phyloP scores from a whole-genome alignment of 352 stramenopile genomes.

The Pythium guiyangense region DNA sequence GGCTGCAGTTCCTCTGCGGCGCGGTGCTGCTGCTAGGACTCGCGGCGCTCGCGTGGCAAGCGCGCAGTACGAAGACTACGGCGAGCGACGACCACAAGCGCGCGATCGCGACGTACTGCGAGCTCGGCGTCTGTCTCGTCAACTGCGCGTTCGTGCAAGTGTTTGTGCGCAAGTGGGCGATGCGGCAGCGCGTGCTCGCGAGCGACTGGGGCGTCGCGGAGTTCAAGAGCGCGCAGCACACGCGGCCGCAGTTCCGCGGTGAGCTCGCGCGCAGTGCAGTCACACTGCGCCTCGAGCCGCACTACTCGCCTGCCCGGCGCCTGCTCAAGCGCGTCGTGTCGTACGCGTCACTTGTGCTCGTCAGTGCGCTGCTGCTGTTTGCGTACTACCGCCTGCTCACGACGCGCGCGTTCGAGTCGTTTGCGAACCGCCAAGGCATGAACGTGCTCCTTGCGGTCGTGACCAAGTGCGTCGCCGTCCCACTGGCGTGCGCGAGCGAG shows the following conservation, averaged over 20 bases:
- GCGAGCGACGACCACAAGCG: background rate
- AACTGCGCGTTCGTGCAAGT: slow-evolving; percentile 40
- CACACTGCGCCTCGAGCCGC: slow-evolving; percentile 49
- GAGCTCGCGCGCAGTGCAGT: slow-evolving; percentile 42
- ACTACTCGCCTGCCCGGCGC: slow-evolving; percentile 26
- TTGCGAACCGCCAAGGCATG: slow-evolving; percentile 20
- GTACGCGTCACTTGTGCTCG: slow-evolving; percentile 14
- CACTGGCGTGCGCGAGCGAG: slow-evolving; percentile 19
- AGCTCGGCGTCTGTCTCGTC: slow-evolving; percentile 37
- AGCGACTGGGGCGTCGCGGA: slow-evolving; percentile 46
- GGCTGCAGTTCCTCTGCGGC: slow-evolving; percentile 33
- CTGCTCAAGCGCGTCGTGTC: slow-evolving; percentile 26
- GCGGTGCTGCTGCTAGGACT: slow-evolving; percentile 31
- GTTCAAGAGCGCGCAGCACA: slow-evolving; percentile 14
- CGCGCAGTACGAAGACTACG: background rate
- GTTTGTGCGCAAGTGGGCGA: slow-evolving; percentile 61
- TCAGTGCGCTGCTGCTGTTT: slow-evolving; percentile 23
- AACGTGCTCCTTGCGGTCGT: slow-evolving; percentile 37
- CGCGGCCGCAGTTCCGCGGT: slow-evolving; percentile 56
- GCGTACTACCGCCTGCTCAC: slow-evolving; percentile 32
- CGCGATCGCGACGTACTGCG: background rate
- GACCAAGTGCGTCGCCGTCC: slow-evolving; percentile 27
- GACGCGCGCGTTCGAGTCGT: slow-evolving; percentile 22
- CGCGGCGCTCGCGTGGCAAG: background rate
- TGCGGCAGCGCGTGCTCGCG: slow-evolving; percentile 34